Base-by-base conservation (phyloP, 2,329 filamentous ascomycete genomes). In the Chrysoporthe deuterocubensis region DNA sequence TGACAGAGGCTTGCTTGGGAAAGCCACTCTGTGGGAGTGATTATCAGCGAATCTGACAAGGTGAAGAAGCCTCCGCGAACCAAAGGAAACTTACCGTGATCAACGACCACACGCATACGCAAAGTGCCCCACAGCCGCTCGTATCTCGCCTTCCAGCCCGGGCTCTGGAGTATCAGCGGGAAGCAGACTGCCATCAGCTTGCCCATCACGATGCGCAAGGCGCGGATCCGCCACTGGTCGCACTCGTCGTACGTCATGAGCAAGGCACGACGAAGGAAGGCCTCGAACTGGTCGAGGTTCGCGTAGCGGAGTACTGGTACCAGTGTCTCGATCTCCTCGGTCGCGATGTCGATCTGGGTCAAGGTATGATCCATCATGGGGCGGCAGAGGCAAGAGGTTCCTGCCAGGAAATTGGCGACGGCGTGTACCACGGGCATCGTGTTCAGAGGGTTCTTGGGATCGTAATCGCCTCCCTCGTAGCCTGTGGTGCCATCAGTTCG, bases 321-420 rank as follows among this genome's bases (percentile, higher is more conserved):
- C 40, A 67, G 69, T 9, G 72, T 69, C 0, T 84, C 84, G 2
- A 91, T 72, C 1, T 82, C 80, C 3, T 80, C 77, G 1, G 83
- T 78, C 0, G 87, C 86, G 56, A 84, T 78, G 1, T 83, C 78
- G 82, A 91, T 89, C 0, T 84, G 83, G 2, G 85, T 79, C 2
- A 89, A 71, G 0, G 85, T 87, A 26, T 57, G 70, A n/a, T 66
- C 61, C 73, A 74, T 76, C 73, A 77, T 71, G 52, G 64, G 43
- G 2, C 42, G 57, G 68, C 70, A 74, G 21, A 63, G 64, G 16
- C 76, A 71, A 4, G 73, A 72, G 8, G 71, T 70, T 14, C 72
- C 76, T 21, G 71, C 72, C 57, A 77, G 64, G 69, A 71, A 78
- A 69, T 71, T 69, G 62, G 72, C 71, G 11, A 72, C 69, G 67